A percentile compares a stretch with the other conserved stretches of the same genome.
Conservation (phyloP, 2,329 filamentous ascomycete genomes). For the Boeremia exigua region DNA sequence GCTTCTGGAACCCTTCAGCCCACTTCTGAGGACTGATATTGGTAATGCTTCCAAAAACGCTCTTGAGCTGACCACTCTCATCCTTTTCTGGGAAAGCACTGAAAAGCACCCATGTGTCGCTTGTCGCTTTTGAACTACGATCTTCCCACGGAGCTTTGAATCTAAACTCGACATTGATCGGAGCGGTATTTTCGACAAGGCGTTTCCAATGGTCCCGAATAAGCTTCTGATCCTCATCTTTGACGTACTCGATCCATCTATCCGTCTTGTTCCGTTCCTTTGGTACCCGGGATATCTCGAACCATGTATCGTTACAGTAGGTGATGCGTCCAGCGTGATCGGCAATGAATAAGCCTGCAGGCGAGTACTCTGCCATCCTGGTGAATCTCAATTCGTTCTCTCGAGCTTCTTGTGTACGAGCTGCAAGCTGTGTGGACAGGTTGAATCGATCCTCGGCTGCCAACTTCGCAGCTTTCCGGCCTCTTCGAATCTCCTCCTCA, state of each 20-base stretch:
- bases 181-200: constrained; percentile 65
- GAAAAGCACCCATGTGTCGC: constrained; percentile 79
- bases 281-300: constrained; percentile 70
- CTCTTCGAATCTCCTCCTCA: constrained; percentile 79
- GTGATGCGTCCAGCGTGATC: constrained; percentile 72
- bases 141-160: constrained; percentile 72
- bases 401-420: constrained; percentile 63
- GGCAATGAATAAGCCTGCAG: constrained; percentile 86
- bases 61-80: constrained; percentile 68
- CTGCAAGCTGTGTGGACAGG: constrained; percentile 75
- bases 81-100: constrained; percentile 77
- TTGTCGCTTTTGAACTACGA: constrained; percentile 60
- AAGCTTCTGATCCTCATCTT: constrained; percentile 66
- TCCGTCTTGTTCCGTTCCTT: constrained; percentile 64
- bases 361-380: constrained; percentile 82
- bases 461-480: constrained; percentile 74
- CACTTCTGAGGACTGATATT: constrained; percentile 87
- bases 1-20: constrained; percentile 79
- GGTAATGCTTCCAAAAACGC: constrained; percentile 80
- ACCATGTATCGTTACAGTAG: constrained; percentile 82
- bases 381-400: constrained; percentile 79
- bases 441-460: constrained; percentile 79
- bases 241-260: constrained; percentile 75
- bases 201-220: constrained; percentile 68
- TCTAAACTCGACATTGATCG: constrained; percentile 74